Base-by-base conservation (phyloP, 495 filamentous ascomycete species). In the Filosporella fistucella region DNA sequence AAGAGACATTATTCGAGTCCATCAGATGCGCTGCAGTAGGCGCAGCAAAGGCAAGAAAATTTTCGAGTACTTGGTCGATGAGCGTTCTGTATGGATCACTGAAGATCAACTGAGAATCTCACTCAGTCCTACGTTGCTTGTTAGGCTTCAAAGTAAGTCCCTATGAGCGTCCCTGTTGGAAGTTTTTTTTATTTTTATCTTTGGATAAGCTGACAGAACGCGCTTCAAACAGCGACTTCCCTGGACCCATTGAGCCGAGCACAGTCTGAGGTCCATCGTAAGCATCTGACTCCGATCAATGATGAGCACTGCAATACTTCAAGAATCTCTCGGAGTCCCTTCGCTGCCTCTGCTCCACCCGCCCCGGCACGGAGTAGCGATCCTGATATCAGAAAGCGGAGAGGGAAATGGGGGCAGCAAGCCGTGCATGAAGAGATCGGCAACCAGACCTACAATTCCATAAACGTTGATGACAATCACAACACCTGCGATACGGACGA, bases 31-130 rank as follows among this genome's bases (percentile, higher is more conserved):
- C 47, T 47, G 8, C 49, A 21, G 38, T 23, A 34, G 22, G 23
- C 23, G 47, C 47, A 48, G 50, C 50, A 51, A 56, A 51, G 41
- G 48, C 48, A 52, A 29, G 28, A 56, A 56, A 37, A 21, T 45
- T 51, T 55, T 56, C 28, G 41, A 56, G 52, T 51, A 37, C 16
- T 10, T 49, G 30, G 20, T 55, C 41, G 49, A 47, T 17, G 33
- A 46, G 28, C 9, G 20, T 41, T 24, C 4, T 33, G 17, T 4
- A 13, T 49, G 36, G 45, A 54, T 38, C 35, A 49, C 46, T 49
- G 20, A 45, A 36, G 51, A 54, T 54, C 24, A 49, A 43, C 23
- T 45, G 41, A 54, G 38, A 44, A 49, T 49, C 45, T 54, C 51
- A 33, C 39, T 49, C 46, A 45, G 46, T 13, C 45, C 51, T 36